These are phyloP conservation scores for Pichia occidentalis DNA, from an alignment of 805 yeast species.

Conservation along the genomic window DNA sequence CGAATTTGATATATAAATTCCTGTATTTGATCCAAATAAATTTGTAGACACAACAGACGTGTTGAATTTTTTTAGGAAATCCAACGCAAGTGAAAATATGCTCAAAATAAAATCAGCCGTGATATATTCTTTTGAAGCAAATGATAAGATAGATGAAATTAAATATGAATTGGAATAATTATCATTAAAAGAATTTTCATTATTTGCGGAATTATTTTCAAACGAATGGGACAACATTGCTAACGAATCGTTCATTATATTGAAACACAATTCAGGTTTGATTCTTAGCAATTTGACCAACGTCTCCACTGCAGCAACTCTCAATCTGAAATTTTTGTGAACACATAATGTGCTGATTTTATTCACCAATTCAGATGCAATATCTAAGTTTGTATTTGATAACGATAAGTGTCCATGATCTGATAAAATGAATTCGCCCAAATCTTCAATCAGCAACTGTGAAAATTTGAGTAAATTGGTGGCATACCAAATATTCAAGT, in stretches of 20 bases:
- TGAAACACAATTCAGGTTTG: constrained; percentile 28
- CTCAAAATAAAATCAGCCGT: constrained; percentile 29
- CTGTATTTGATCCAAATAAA: constrained; percentile 27
- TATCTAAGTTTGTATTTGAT: constrained; percentile 14
- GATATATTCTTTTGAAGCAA: constrained; percentile 26
- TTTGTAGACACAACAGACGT: constrained; percentile 31
- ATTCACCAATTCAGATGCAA: constrained; percentile 29
- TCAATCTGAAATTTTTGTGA: constrained; percentile 33
- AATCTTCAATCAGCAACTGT: constrained; percentile 23
- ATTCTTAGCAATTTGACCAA: constrained; percentile 30
- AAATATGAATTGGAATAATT: constrained; percentile 29
- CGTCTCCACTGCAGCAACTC: constrained; percentile 36
- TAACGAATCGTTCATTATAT: constrained; percentile 31
- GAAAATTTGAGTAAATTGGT: constrained; percentile 25
- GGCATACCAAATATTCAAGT: constrained; percentile 24
- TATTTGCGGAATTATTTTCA: constrained; percentile 27
- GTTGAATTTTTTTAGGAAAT: constrained; percentile 29
- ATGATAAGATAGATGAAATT: constrained; percentile 28
- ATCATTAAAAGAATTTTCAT: constrained; percentile 21
- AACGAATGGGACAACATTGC: constrained; percentile 31
- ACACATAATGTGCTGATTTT: constrained; percentile 33
- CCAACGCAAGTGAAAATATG: constrained; percentile 25
- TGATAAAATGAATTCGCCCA: constrained; percentile 29
- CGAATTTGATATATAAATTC: constrained; percentile 24
- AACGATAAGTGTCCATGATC: constrained; percentile 25